These are phyloP conservation scores for Ceratobasidium sp. DNA, from an alignment of 1,284 basidiomycete genomes.

Conservation along the genomic window DNA sequence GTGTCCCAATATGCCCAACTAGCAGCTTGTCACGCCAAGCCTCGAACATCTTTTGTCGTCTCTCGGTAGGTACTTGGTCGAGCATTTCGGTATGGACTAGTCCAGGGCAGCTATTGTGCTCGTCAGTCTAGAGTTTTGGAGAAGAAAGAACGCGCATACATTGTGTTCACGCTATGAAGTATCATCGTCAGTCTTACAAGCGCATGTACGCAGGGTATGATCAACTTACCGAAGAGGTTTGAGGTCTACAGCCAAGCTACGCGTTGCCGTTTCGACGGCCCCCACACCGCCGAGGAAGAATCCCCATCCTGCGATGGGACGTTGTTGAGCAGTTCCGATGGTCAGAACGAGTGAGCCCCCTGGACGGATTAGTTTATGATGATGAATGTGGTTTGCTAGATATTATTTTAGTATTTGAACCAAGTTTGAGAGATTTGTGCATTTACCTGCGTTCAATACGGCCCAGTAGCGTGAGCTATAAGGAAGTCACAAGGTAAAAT, in stretches of 20 bases:
- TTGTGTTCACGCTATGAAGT: constrained; percentile 1
- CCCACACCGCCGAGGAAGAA: not conserved
- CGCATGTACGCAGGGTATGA: not conserved
- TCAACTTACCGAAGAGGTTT: constrained; percentile 23
- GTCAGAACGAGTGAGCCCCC: constrained; percentile 19
- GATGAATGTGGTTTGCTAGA: constrained; percentile 26
- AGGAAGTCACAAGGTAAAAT: too few relatives aligned
- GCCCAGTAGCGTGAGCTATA: constrained; percentile 11
- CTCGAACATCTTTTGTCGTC: not conserved
- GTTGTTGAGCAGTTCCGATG: not conserved
- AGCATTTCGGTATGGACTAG: constrained; percentile 6
- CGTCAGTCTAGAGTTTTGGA: not conserved
- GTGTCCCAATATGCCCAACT: constrained; percentile 17
- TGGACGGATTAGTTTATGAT: not conserved
- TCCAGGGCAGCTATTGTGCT: constrained; percentile 9
- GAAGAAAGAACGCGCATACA: not conserved
- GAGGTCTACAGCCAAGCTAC: constrained; percentile 20
- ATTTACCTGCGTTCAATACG: constrained; percentile 4
- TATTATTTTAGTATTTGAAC: not conserved
- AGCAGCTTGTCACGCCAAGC: not conserved
- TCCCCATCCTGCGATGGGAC: constrained; percentile 4
- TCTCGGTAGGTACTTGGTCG: not conserved
- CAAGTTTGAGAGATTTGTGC: too few relatives aligned
- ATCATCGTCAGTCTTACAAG: not conserved
- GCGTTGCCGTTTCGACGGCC: constrained; percentile 23